These are phyloP conservation scores for Camellia oleifera DNA, from an alignment of 179 eudicot genomes.

Conservation along the genomic window DNA sequence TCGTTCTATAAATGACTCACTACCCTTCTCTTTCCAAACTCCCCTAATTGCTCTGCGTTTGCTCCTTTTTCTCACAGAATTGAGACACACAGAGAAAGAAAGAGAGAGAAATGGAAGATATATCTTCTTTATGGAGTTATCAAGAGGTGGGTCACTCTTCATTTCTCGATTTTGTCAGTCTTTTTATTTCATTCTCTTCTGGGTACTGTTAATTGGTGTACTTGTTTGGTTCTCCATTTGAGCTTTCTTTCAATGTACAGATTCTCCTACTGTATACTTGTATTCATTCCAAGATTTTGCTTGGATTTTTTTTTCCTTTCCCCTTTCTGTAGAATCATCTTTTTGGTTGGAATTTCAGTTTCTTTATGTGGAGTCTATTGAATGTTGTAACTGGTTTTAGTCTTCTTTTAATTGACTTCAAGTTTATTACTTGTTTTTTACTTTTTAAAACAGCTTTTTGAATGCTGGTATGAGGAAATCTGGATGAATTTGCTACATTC, in stretches of 20 bases:
- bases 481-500: neutral
- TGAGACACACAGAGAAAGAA: conserved; percentile 10
- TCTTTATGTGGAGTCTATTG: neutral
- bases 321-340: neutral
- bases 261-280: neutral
- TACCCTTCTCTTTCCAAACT: conserved; percentile 5
- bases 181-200: neutral
- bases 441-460: neutral
- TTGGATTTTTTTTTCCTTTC: neutral
- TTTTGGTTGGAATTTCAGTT: neutral
- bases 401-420: neutral
- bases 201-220: neutral
- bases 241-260: neutral
- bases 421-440: neutral
- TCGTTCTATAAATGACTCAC: conserved; percentile 25
- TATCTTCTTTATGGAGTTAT: conserved; percentile 40
- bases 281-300: neutral
- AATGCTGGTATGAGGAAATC: neutral
- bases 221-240: conserved; percentile 10
- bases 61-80: neutral
- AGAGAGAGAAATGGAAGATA: conserved; percentile 31
- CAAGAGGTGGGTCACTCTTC: conserved; percentile 39
- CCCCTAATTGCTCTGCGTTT: conserved; percentile 14
- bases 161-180: neutral
- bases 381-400: neutral